Evolutionary conservation across 108 stramenopile species (phyloP), one percentile per base, ranked within the genome.

Genomic region (Bacterosira constricta): DNA sequence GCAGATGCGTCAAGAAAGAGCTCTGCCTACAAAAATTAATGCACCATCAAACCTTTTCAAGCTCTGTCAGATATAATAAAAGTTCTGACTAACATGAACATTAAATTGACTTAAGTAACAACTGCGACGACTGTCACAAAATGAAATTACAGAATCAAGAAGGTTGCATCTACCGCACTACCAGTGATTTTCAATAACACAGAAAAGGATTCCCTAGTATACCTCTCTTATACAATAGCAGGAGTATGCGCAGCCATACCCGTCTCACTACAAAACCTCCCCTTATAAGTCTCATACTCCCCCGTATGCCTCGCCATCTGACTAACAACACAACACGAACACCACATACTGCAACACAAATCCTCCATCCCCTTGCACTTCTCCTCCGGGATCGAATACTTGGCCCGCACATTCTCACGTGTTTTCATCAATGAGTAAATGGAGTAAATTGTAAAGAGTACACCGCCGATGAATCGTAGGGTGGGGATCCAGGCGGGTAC

Each of bases 281-380:
- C 90, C 23, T 77, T 84, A 63, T 94, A 89, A 37, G 84, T 94
- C 73, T 91, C 90, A 75, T 89, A 92, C 52, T 94, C 93, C 47
- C 90, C 94, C 1, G 94, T 92, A 51, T 95, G 94, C 34, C 94
- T 81, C 3, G 86, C 79, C 73, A 95, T 85, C 44, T 95, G 94
- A 8, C 88, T 86, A 7, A 90, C 71, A 31, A 89, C 78, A 53
- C 94, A 95, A 75, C 88, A 90, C 7, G 82, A 79, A 56, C 94
- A 95, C 44, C 62, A 92, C 25, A 79, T 20, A 10, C 88, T 66
- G 54, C 88, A 91, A 57, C 85, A 86, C 36, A 88, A 45, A 71
- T 95, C 94, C 63, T 95, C 94, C 49, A 75, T 84, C 3, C 88
- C 90, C 3, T 18, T 18, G 57, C 90, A 95, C 17, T 53, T 65